Evolutionary conservation across 1,284 basidiomycete species (phyloP), one percentile per base, ranked within the genome.

Genomic region (Mycena sp.): DNA sequence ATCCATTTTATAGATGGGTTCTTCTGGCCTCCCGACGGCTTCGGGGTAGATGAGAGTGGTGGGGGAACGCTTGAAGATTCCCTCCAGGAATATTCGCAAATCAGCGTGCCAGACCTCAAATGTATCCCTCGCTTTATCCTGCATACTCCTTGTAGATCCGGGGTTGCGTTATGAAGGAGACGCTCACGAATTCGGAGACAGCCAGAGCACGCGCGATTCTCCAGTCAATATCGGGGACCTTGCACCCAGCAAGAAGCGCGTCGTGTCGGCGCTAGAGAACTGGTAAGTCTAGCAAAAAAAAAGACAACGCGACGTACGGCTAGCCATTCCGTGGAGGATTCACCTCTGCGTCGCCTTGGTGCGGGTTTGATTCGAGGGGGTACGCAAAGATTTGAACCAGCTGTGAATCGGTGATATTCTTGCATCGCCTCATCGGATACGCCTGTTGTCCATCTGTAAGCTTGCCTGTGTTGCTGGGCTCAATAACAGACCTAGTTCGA

Each of bases 211-310:
- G 63, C 32, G 46, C 54, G 29, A 61, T 53, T 4, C 46, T 29
- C 63, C 63, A 61, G 45, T 65, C 59, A 21, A 65, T 44, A 19
- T 61, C 63, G 4, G 63, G 63, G 7, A 54, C n/a, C 43, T 65
- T 61, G 19, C 63, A 56, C 6, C 63, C 63, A 23, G 14, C 11
- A 5, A 61, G 43, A 7, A 65, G 41, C 6, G 58, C 52, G 26
- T 55, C 53, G 16, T 60, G 51, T 10, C 58, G 52, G 26, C 63
- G 58, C 63, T 64, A 28, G 11, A 43, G 5, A 5, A 21, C 26
- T 16, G 4, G 19, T 43, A 21, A 50, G 19, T 28, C 4, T 3
- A 17, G 19, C 17, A 7, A 16, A 32, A 16, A 30, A n/a, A 2
- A 28, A 23, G 12, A 21, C 17, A 17, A 10, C 21, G 21, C 4